Percentiles rank a stretch among this genome's conserved stretches.
These are phyloP conservation scores for Priceomyces haplophilus DNA, from an alignment of 805 yeast genomes.

Conservation along the genomic window DNA sequence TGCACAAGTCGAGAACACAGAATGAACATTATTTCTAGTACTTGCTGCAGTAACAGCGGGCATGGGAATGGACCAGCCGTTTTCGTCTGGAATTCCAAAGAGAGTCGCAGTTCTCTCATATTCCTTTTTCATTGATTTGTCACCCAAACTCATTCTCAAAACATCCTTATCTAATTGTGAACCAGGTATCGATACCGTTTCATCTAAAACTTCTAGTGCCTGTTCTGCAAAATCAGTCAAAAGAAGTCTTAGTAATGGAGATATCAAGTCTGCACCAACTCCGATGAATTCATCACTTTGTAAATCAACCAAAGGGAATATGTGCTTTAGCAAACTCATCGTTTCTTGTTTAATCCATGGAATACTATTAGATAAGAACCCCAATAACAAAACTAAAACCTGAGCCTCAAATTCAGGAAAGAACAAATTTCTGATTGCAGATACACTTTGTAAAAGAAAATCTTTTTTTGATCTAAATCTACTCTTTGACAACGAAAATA, in stretches of 20 bases:
- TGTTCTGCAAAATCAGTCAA: conserved; percentile 85
- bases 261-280: conserved; percentile 90
- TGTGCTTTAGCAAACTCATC: conserved; percentile 66
- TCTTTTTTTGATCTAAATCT: conserved; percentile 89
- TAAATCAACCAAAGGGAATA: conserved; percentile 76
- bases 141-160: conserved; percentile 87
- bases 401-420: conserved; percentile 76
- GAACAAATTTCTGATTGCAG: conserved; percentile 62
- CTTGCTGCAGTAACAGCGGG: conserved; percentile 87
- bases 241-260: conserved; percentile 77
- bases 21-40: conserved; percentile 90
- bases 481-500: conserved; percentile 71
- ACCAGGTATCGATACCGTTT: conserved; percentile 80
- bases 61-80: conserved; percentile 97
- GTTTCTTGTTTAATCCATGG: conserved; percentile 81
- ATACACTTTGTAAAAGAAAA: conserved; percentile 75
- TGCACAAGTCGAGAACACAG: conserved; percentile 86
- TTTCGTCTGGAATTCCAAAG: conserved; percentile 91
- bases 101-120: conserved; percentile 83
- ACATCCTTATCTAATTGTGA: conserved; percentile 89
- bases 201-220: conserved; percentile 88
- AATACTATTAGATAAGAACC: conserved; percentile 71
- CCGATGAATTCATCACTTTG: conserved; percentile 77
- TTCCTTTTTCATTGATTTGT: conserved; percentile 69
- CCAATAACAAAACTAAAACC: conserved; percentile 69